Percentiles rank a stretch among this genome's conserved stretches.
Conservation (phyloP, 257 asterid genomes). For the Nicotiana undulata region DNA sequence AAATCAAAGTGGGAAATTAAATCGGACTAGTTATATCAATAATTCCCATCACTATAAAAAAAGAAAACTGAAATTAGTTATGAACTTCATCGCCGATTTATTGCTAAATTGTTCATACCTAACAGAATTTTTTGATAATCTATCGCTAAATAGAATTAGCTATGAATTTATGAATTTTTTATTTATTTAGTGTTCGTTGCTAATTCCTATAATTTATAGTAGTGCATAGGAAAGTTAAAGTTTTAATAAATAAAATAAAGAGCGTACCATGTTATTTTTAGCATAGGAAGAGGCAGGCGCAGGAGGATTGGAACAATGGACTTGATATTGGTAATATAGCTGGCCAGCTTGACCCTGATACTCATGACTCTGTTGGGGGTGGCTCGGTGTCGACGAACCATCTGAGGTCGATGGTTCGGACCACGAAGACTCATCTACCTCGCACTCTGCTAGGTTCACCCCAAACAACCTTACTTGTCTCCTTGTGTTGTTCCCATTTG, state of each 20-base stretch:
- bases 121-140: no score
- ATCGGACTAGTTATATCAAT: slow-evolving; percentile 20
- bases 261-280: slow-evolving; percentile 50
- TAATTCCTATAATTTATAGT: no score
- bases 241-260: background rate
- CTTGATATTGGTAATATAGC: slow-evolving; percentile 21
- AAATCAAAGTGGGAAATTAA: slow-evolving; percentile 68
- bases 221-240: background rate
- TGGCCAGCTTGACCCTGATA: slow-evolving; percentile 19
- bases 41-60: background rate
- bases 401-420: slow-evolving; percentile 33
- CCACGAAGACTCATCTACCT: slow-evolving; percentile 34
- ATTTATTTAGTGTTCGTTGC: no score
- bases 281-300: background rate
- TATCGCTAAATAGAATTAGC: no score
- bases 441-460: slow-evolving; percentile 65
- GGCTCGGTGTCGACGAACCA: slow-evolving; percentile 46
- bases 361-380: background rate
- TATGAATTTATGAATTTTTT: no score
- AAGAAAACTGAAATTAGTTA: no score
- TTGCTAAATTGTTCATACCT: no score
- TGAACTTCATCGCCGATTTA: no score
- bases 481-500: slow-evolving; percentile 47
- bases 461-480: slow-evolving; percentile 70
- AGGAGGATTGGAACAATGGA: slow-evolving; percentile 16